Percentiles rank a stretch among this genome's conserved stretches.
Conservation (phyloP, 2,329 filamentous ascomycete genomes). For the Dothistroma septosporum region DNA sequence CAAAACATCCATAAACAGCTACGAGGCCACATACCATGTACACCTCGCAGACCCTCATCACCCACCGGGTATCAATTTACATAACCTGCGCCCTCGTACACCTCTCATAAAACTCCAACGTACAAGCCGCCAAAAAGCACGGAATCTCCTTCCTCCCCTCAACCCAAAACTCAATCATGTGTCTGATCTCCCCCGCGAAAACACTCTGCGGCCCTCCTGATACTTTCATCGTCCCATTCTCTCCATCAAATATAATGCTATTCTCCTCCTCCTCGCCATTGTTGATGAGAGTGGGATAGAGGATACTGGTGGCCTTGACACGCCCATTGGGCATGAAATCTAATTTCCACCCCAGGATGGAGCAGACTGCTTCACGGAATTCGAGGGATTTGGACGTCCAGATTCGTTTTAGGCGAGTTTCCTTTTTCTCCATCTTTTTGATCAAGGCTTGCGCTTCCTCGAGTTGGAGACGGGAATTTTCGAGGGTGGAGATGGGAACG, state of each 20-base stretch:
- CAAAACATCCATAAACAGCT: no score
- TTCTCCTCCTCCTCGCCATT: constrained; percentile 52
- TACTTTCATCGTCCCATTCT: constrained; percentile 97
- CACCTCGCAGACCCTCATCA: no score
- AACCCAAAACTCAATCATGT: constrained; percentile 93
- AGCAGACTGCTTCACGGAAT: constrained; percentile 92
- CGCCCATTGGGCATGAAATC: constrained; percentile 97
- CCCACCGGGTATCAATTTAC: constrained; percentile 4
- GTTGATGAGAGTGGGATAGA: constrained; percentile 54
- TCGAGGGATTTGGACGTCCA: constrained; percentile 88
- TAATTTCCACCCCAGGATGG: constrained; percentile 87
- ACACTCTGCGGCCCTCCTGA: constrained; percentile 80
- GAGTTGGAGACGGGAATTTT: constrained; percentile 70
- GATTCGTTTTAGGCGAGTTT: constrained; percentile 82
- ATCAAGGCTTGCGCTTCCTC: constrained; percentile 50
- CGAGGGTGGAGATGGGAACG: constrained; percentile 73
- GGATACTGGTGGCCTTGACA: constrained; percentile 83
- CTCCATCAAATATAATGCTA: constrained; percentile 78
- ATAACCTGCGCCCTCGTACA: constrained; percentile 31
- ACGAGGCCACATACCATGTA: no score
- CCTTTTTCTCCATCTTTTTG: constrained; percentile 72
- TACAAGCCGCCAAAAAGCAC: constrained; percentile 85
- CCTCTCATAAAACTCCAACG: constrained; percentile 87
- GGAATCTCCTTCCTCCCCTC: constrained; percentile 90
- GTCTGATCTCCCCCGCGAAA: constrained; percentile 79